Conservation (phyloP, 495 filamentous ascomycete species). For the Xylaria venustula region DNA sequence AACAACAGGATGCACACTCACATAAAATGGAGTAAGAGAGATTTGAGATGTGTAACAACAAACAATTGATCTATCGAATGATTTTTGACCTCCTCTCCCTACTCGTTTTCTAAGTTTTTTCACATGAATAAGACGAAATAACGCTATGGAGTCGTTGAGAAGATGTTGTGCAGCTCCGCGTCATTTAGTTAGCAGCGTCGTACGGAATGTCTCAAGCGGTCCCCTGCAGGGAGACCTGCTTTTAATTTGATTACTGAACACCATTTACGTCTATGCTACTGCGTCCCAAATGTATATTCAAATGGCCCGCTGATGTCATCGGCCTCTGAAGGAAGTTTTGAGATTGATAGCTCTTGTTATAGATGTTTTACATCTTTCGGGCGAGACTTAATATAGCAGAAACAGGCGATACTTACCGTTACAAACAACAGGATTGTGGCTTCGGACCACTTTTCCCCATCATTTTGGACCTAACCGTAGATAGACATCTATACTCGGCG, state of each 20-base stretch:
- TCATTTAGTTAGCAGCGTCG: background rate
- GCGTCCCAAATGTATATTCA: background rate
- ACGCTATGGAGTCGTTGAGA: background rate
- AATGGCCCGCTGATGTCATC: conserved; percentile 6
- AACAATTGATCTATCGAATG: background rate
- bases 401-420: background rate
- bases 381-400: background rate
- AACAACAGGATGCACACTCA: background rate
- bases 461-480: background rate
- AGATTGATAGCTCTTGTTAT: background rate
- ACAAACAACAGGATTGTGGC: background rate
- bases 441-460: background rate
- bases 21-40: too few relatives aligned
- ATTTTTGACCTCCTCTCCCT: background rate
- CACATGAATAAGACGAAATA: background rate
- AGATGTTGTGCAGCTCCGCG: background rate
- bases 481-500: background rate
- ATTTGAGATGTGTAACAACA: too few relatives aligned
- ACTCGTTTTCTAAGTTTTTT: background rate
- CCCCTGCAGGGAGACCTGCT: conserved; percentile 5
- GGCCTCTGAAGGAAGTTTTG: background rate
- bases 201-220: conserved; percentile 2
- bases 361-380: background rate
- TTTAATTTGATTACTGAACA: conserved; percentile 9
- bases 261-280: background rate